Evolutionary conservation across 208 protist genomes (phyloP).

Genomic region (Wallacemonas rigidus): DNA sequence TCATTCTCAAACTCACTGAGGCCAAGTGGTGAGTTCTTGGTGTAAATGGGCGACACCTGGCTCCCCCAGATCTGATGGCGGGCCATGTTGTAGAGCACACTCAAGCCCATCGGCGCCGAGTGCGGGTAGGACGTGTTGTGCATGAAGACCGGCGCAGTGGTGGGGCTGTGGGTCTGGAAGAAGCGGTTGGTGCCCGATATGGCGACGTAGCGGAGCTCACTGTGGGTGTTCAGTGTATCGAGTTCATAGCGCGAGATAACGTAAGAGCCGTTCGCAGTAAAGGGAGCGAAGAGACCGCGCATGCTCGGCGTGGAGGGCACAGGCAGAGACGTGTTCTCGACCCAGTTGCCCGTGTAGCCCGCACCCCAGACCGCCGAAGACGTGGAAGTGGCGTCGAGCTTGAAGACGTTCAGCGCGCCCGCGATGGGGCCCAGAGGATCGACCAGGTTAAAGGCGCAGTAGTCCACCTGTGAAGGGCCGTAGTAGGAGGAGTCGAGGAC

Average conservation of each 20-base stretch:
- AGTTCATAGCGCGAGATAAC: slow-evolving; percentile 39
- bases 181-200: slow-evolving; percentile 36
- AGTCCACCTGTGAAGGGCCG: slow-evolving; percentile 44
- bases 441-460: slow-evolving; percentile 1
- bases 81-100: slow-evolving; percentile 59
- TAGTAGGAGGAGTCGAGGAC: slow-evolving; percentile 74
- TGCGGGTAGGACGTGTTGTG: slow-evolving; percentile 66
- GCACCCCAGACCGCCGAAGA: slow-evolving; percentile 28
- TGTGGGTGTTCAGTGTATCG: slow-evolving; percentile 36
- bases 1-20: slow-evolving; percentile 62
- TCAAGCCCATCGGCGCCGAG: slow-evolving; percentile 54
- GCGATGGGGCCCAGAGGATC: slow-evolving; percentile 8
- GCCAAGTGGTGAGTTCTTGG: slow-evolving; percentile 65
- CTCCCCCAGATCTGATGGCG: slow-evolving; percentile 47
- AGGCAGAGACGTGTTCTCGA: not conserved
- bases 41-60: slow-evolving; percentile 27
- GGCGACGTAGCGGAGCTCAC: slow-evolving; percentile 44
- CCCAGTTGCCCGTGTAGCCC: slow-evolving; percentile 24
- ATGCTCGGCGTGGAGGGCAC: not conserved
- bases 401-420: slow-evolving; percentile 31
- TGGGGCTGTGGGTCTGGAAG: slow-evolving; percentile 27
- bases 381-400: slow-evolving; percentile 22
- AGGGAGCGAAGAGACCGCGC: slow-evolving; percentile 5
- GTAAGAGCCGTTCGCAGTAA: slow-evolving; percentile 28
- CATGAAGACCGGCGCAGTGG: slow-evolving; percentile 39